Conservation (phyloP, 1,139 yeast genomes). For the Pichia sp. region DNA sequence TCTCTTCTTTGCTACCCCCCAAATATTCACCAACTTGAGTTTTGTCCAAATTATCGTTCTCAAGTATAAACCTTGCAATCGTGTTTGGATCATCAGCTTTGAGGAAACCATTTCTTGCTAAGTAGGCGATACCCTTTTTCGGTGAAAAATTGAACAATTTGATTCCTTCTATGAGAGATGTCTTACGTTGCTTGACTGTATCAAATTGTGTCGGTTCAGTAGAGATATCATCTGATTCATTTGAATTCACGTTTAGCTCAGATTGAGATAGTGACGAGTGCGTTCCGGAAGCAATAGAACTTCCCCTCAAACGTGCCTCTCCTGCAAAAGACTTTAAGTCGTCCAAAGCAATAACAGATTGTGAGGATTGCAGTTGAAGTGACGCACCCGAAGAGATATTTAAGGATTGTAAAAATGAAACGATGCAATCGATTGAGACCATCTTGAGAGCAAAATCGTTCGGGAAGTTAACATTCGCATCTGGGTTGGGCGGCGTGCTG, state of each 20-base stretch:
- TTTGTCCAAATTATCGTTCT: conserved; percentile 71
- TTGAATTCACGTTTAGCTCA: conserved; percentile 10
- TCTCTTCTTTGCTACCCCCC: conserved; percentile 82
- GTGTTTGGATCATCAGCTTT: conserved; percentile 54
- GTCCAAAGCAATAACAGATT: conserved; percentile 5
- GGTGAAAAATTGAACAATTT: conserved; percentile 82
- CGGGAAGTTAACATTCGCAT: conserved; percentile 54
- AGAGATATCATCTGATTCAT: conserved; percentile 35
- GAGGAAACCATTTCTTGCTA: conserved; percentile 63
- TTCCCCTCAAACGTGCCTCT: conserved; percentile 20
- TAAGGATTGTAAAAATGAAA: conserved; percentile 76
- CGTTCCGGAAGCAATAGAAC: conserved; percentile 21
- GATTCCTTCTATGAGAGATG: conserved; percentile 73
- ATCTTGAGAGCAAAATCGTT: conserved; percentile 80
- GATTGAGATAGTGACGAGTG: conserved; percentile 10
- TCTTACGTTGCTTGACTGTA: conserved; percentile 75
- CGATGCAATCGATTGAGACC: conserved; percentile 74
- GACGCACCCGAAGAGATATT: conserved; percentile 78
- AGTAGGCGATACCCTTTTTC: conserved; percentile 65
- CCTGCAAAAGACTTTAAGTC: conserved; percentile 15
- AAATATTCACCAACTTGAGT: conserved; percentile 84
- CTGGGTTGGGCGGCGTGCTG: conserved; percentile 62
- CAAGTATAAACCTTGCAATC: conserved; percentile 71
- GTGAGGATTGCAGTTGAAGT: conserved; percentile 7
- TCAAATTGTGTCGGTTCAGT: conserved; percentile 85